phyloP scores from a whole-genome alignment of 129 eudicot species.

The Erigeron canadensis region DNA sequence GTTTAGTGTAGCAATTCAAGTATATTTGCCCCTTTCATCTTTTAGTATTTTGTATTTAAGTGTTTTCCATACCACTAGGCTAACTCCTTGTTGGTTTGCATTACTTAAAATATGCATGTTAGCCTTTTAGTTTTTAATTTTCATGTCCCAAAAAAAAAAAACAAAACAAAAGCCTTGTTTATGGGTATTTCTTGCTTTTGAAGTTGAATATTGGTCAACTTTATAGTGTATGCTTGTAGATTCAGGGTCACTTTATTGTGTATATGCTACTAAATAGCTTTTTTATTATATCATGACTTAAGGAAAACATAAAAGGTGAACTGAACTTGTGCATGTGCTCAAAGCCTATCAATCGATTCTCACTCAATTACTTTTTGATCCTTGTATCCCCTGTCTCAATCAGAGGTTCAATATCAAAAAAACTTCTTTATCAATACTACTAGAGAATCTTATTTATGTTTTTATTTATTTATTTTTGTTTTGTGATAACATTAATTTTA shows the following conservation, averaged over 20 bases:
- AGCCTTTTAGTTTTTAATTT: neutral
- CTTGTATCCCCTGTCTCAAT: conserved; percentile 21
- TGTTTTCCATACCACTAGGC: too few relatives aligned
- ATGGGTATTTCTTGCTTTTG: conserved; percentile 31
- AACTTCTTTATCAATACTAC: conserved; percentile 24
- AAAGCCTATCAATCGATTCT: conserved; percentile 10
- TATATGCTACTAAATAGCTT: conserved; percentile 27
- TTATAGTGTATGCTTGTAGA: conserved; percentile 30
- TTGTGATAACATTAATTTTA: conserved; percentile 19
- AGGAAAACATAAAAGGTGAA: conserved; percentile 26
- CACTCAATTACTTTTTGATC: conserved; percentile 16
- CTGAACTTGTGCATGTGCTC: conserved; percentile 33
- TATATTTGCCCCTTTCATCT: too few relatives aligned
- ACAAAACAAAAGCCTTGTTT: neutral
- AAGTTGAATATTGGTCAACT: conserved; percentile 33
- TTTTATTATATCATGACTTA: neutral
- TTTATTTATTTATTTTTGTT: neutral
- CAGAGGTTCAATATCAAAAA: conserved; percentile 30
- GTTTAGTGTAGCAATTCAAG: too few relatives aligned
- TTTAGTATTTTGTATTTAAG: too few relatives aligned
- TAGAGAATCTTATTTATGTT: conserved; percentile 24
- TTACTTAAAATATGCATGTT: too few relatives aligned
- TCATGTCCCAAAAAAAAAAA: conserved; percentile 8
- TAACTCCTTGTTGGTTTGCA: too few relatives aligned
- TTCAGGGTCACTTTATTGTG: conserved; percentile 21